phyloP scores from a whole-genome alignment of 371 early-diverging fungal genomes.

The Mucor mucedo region DNA sequence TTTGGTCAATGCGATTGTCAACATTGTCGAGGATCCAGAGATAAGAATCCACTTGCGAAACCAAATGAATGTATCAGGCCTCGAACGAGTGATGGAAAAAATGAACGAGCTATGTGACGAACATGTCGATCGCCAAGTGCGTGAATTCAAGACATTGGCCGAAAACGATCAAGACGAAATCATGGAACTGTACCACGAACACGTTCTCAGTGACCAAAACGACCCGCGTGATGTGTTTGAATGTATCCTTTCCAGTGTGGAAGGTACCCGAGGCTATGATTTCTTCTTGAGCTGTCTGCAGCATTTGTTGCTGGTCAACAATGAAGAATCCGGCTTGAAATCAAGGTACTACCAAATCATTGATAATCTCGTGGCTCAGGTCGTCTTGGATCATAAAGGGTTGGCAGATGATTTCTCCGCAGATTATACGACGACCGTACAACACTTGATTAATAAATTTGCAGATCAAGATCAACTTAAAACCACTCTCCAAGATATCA shows the following conservation, averaged over 20 bases:
- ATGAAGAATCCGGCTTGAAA: conserved; percentile 64
- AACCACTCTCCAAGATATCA: conserved; percentile 69
- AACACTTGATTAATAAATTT: conserved; percentile 77
- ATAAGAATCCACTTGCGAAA: conserved; percentile 78
- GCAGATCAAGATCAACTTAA: conserved; percentile 78
- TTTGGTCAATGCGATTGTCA: conserved; percentile 83
- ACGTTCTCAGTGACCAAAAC: conserved; percentile 75
- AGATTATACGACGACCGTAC: conserved; percentile 71
- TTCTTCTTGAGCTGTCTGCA: conserved; percentile 81
- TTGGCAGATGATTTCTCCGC: conserved; percentile 69
- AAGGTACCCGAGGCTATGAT: conserved; percentile 77
- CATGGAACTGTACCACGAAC: conserved; percentile 78
- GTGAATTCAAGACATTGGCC: conserved; percentile 72
- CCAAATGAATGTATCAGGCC: conserved; percentile 77
- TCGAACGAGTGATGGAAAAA: conserved; percentile 75
- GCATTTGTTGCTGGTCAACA: conserved; percentile 72
- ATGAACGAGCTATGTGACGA: conserved; percentile 71
- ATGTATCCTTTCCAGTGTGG: conserved; percentile 72
- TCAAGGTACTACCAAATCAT: conserved; percentile 81
- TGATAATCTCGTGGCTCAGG: conserved; percentile 79
- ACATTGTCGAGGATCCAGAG: conserved; percentile 79
- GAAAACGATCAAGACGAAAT: conserved; percentile 83
- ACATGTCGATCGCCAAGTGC: conserved; percentile 74
- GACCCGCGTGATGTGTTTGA: conserved; percentile 85
- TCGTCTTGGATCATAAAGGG: conserved; percentile 82